phyloP scores from a whole-genome alignment of 306 rosid genomes.

The Vicia sativa region DNA sequence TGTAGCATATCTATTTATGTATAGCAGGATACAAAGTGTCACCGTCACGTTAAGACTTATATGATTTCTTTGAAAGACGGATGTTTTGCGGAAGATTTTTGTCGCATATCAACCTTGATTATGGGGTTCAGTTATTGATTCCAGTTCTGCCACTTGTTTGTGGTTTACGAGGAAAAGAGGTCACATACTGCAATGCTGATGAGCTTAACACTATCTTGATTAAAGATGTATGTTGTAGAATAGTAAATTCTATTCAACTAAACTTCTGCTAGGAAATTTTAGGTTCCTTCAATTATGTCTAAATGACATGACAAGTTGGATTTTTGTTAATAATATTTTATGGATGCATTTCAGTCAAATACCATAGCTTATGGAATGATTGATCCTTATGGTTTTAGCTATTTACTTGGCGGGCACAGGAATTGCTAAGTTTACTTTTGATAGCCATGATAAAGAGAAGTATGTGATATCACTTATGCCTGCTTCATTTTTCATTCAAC shows the following conservation, averaged over 20 bases:
- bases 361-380: constrained; percentile 90
- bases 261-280: background rate
- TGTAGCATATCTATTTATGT: constrained; percentile 13
- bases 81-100: constrained; percentile 94
- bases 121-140: constrained; percentile 84
- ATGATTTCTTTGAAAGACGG: constrained; percentile 88
- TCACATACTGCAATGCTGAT: constrained; percentile 87
- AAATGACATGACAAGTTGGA: background rate
- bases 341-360: constrained; percentile 47
- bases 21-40: constrained; percentile 88
- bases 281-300: background rate
- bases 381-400: constrained; percentile 72
- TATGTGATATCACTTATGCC: constrained; percentile 40
- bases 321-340: constrained; percentile 26
- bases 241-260: background rate
- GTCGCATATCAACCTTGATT: constrained; percentile 88
- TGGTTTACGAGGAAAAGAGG: constrained; percentile 89
- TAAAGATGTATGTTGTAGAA: constrained; percentile 60
- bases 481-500: constrained; percentile 9
- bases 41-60: constrained; percentile 90
- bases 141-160: constrained; percentile 95
- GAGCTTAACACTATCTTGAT: constrained; percentile 86
- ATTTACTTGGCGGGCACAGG: constrained; percentile 92
- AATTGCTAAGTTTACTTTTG: constrained; percentile 74
- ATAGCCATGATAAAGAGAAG: constrained; percentile 93